A percentile compares a stretch with the other conserved stretches of the same genome.
These are phyloP conservation scores for Metschnikowia cubensis DNA, from an alignment of 805 yeast species.

Conservation along the genomic window DNA sequence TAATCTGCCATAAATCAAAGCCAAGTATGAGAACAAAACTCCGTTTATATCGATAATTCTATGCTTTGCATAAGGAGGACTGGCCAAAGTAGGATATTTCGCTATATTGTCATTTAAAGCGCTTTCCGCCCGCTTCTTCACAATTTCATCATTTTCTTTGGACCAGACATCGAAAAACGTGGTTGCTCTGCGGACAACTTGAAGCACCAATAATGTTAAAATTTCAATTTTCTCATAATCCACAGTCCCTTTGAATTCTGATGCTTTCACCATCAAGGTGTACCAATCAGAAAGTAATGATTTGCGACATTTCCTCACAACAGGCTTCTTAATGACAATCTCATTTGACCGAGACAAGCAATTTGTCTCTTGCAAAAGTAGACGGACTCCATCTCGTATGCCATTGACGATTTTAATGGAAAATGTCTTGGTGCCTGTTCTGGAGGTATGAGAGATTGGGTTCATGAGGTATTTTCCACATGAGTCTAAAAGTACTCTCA, in stretches of 20 bases:
- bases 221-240: constrained; percentile 56
- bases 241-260: constrained; percentile 64
- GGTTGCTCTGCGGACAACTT: constrained; percentile 62
- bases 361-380: constrained; percentile 59
- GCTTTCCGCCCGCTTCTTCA: constrained; percentile 33
- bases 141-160: constrained; percentile 49
- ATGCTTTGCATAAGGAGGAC: constrained; percentile 59
- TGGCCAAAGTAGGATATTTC: constrained; percentile 42
- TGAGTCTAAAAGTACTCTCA: constrained; percentile 53
- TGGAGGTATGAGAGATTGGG: constrained; percentile 50
- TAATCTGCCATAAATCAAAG: constrained; percentile 67
- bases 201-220: constrained; percentile 59
- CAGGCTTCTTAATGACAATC: constrained; percentile 58
- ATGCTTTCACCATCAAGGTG: constrained; percentile 69
- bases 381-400: constrained; percentile 69
- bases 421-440: constrained; percentile 45
- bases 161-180: constrained; percentile 72
- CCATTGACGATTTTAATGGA: constrained; percentile 56
- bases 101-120: constrained; percentile 34
- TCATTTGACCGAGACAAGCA: constrained; percentile 73
- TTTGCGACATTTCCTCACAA: constrained; percentile 62
- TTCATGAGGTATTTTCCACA: constrained; percentile 64
- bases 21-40: constrained; percentile 56
- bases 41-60: constrained; percentile 64
- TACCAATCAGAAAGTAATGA: constrained; percentile 75